These are phyloP conservation scores for Basipetospora chlamydospora DNA, from an alignment of 2,329 filamentous ascomycete species.

Conservation along the genomic window DNA sequence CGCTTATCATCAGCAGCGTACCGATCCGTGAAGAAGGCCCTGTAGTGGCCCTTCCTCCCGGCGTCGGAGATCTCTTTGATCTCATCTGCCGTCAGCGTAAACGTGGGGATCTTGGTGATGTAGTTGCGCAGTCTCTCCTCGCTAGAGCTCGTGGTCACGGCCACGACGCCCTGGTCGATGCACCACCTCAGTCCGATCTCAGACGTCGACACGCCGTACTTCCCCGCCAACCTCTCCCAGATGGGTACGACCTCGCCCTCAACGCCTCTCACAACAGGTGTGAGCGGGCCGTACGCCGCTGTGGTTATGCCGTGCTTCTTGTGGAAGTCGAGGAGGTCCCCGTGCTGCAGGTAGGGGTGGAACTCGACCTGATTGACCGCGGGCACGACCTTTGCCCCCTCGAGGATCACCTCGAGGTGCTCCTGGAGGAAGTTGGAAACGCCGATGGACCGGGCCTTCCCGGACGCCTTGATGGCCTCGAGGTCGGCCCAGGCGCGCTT, in stretches of 20 bases:
- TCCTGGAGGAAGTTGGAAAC: constrained; percentile 57
- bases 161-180: constrained; percentile 43
- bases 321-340: constrained; percentile 41
- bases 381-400: constrained; percentile 46
- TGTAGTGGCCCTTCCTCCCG: constrained; percentile 46
- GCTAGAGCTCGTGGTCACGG: constrained; percentile 45
- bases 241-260: constrained; percentile 36
- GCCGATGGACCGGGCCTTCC: constrained; percentile 55
- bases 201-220: constrained; percentile 41
- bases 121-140: constrained; percentile 43
- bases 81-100: constrained; percentile 46
- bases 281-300: constrained; percentile 41
- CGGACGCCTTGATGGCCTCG: constrained; percentile 51
- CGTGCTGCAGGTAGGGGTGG: constrained; percentile 61
- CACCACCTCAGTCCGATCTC: constrained; percentile 46
- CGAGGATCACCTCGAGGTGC: constrained; percentile 40
- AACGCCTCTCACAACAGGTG: constrained; percentile 30
- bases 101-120: constrained; percentile 31
- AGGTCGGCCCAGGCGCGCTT: constrained; percentile 45
- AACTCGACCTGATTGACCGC: constrained; percentile 71
- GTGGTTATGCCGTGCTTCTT: constrained; percentile 41
- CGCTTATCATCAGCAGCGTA: constrained; percentile 37
- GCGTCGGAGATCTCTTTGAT: constrained; percentile 38
- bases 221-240: constrained; percentile 35
- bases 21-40: constrained; percentile 41